Evolutionary conservation across 257 asterid genomes (phyloP), one percentile per base, ranked within the genome.

Genomic region (Paulownia fortunei): DNA sequence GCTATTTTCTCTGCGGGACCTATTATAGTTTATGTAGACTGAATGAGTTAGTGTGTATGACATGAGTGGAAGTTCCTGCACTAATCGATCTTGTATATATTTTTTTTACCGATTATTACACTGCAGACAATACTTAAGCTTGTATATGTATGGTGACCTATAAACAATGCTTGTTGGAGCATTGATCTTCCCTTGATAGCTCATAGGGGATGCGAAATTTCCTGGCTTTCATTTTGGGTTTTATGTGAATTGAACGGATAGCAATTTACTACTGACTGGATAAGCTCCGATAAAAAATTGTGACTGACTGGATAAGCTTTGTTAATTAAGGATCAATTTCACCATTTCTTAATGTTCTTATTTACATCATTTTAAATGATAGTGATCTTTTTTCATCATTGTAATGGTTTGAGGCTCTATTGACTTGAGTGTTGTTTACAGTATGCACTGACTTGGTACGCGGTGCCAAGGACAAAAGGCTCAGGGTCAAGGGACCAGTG

Each of bases 401-500:
- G 18, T 13, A 15, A 18, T 34, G 7, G 27, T 49, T 34, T 8
- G 23, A 13, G 8, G 18, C 55, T 51, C 9, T 27, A 7, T 55
- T 81, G 68, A 83, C 49, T n/a, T 34, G 64, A 41, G 32, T 76
- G 36, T 15, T 67, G 34, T 68, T 36, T 21, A 5, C 84, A 87
- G 92, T 87, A 13, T 89, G 90, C 73, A 80, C 85, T 16, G 94
- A 90, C 59, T 85, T 91, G 71, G 91, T 91, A 12, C 91, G 92
- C 32, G 92, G 91, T 37, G 96, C 92, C 27, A 89, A 87, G 87
- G 94, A 89, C 80, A 91, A 91, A 63, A 83, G 84, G 12, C 88
- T 91, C 60, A 78, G 90, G 78, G 94, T 89, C 37, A 89, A 91
- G 85, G 96, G 96, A 78, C 91, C 92, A 0, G 92, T 89, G 77